Conservation (phyloP, 2,329 filamentous ascomycete species). For the Catunica adiposa region DNA sequence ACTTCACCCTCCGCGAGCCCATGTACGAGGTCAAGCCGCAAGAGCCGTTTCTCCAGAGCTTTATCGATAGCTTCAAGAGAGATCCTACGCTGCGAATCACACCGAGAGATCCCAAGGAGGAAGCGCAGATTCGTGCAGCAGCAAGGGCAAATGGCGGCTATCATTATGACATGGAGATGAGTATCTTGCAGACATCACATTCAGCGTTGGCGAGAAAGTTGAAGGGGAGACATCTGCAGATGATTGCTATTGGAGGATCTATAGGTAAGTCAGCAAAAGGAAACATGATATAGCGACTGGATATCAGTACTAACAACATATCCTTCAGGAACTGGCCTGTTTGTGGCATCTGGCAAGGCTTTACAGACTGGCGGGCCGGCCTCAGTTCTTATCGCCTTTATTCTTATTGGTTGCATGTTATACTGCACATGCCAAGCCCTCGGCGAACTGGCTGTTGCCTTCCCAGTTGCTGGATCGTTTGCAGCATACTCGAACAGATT, state of each 20-base stretch:
- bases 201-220: conserved; percentile 60
- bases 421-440: conserved; percentile 85
- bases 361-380: conserved; percentile 60
- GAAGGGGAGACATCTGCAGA: conserved; percentile 77
- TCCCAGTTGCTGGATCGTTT: conserved; percentile 83
- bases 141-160: conserved; percentile 24
- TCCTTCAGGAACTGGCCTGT: conserved; percentile 59
- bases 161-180: conserved; percentile 39
- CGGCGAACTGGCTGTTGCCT: conserved; percentile 79
- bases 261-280: conserved; percentile 41
- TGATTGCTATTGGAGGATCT: conserved; percentile 92
- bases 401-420: conserved; percentile 68
- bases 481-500: conserved; percentile 85
- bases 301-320: conserved; percentile 9
- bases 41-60: conserved; percentile 11
- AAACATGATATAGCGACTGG: background rate
- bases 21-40: conserved; percentile 14
- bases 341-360: conserved; percentile 64
- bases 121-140: conserved; percentile 22
- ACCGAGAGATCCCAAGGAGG: conserved; percentile 22
- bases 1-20: conserved; percentile 12
- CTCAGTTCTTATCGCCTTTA: conserved; percentile 60
- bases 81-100: conserved; percentile 37
- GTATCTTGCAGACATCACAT: conserved; percentile 57
- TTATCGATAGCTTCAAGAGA: conserved; percentile 44